Evolutionary conservation across 805 yeast species (phyloP).

Genomic region (Wickerhamomyces xylosicus): DNA sequence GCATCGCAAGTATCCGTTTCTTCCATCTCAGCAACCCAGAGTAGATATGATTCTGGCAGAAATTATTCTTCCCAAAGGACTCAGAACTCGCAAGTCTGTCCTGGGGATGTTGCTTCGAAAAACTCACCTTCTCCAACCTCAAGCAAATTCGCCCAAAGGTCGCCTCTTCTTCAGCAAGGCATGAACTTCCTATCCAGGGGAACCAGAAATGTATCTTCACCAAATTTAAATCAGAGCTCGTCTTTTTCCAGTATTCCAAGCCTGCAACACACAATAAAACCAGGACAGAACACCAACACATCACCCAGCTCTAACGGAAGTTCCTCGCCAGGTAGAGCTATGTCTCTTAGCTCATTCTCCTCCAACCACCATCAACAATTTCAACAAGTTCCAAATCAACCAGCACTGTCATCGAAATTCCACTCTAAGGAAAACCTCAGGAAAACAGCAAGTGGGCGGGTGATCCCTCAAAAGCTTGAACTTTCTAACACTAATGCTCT

Average conservation of each 20-base stretch:
- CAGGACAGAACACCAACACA: background rate
- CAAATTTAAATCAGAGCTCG: slow-evolving; percentile 4
- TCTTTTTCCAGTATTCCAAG: background rate
- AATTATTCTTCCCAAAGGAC: too few species aligned
- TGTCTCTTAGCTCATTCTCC: slow-evolving; percentile 25
- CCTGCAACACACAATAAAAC: background rate
- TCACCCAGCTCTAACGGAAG: background rate
- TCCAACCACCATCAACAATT: slow-evolving; percentile 21
- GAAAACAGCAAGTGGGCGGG: slow-evolving; percentile 31
- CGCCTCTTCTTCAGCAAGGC: slow-evolving; percentile 30
- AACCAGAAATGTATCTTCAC: slow-evolving; percentile 16
- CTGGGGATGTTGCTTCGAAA: too few species aligned
- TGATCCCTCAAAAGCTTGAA: slow-evolving; percentile 36
- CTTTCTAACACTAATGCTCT: slow-evolving; percentile 21
- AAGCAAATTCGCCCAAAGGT: slow-evolving; percentile 13
- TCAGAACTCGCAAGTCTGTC: too few species aligned
- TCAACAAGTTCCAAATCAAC: slow-evolving; percentile 13
- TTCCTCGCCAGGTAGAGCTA: slow-evolving; percentile 20
- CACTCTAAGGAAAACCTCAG: slow-evolving; percentile 23
- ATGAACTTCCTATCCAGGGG: slow-evolving; percentile 23
- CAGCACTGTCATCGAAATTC: slow-evolving; percentile 19
- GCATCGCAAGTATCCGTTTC: background rate
- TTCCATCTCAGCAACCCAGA: slow-evolving; percentile 9
- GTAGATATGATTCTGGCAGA: too few species aligned
- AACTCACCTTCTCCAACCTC: slow-evolving; percentile 1